These are phyloP conservation scores for Aphanomyces cochlioides DNA, from an alignment of 352 stramenopile genomes.

Conservation along the genomic window DNA sequence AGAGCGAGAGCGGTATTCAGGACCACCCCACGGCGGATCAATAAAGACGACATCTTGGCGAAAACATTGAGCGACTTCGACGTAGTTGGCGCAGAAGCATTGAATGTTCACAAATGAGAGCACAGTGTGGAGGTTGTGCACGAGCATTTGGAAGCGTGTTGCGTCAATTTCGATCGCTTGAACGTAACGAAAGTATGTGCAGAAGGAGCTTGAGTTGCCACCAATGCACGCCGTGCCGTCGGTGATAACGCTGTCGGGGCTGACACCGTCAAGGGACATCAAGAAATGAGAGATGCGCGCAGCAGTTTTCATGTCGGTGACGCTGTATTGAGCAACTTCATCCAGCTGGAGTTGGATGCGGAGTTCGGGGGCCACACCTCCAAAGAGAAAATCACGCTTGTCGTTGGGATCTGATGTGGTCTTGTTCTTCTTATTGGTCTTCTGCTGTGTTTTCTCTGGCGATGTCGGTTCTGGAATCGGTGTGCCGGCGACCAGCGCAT, in stretches of 20 bases:
- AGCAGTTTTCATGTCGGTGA: slow-evolving; percentile 78
- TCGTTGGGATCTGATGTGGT: slow-evolving; percentile 54
- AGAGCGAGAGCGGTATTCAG: slow-evolving; percentile 71
- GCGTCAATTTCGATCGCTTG: slow-evolving; percentile 69
- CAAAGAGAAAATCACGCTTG: slow-evolving; percentile 83
- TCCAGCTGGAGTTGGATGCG: slow-evolving; percentile 69
- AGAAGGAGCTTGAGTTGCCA: slow-evolving; percentile 79
- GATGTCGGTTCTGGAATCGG: not conserved
- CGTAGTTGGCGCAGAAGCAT: slow-evolving; percentile 38
- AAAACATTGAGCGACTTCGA: slow-evolving; percentile 29
- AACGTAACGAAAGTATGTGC: slow-evolving; percentile 67
- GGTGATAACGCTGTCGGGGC: slow-evolving; percentile 40
- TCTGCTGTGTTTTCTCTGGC: not conserved
- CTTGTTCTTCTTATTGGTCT: slow-evolving; percentile 11
- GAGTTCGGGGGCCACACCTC: slow-evolving; percentile 63
- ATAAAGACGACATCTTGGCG: slow-evolving; percentile 65
- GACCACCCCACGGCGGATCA: slow-evolving; percentile 76
- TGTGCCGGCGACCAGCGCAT: not conserved
- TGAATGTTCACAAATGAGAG: slow-evolving; percentile 54
- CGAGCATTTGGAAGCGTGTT: slow-evolving; percentile 63
- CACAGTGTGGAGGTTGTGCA: slow-evolving; percentile 59
- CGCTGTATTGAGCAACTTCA: slow-evolving; percentile 69
- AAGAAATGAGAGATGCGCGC: slow-evolving; percentile 67
- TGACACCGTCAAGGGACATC: slow-evolving; percentile 42
- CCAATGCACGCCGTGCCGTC: slow-evolving; percentile 78